Conservation (phyloP, 83 land plant genomes). For the Picea abies region DNA sequence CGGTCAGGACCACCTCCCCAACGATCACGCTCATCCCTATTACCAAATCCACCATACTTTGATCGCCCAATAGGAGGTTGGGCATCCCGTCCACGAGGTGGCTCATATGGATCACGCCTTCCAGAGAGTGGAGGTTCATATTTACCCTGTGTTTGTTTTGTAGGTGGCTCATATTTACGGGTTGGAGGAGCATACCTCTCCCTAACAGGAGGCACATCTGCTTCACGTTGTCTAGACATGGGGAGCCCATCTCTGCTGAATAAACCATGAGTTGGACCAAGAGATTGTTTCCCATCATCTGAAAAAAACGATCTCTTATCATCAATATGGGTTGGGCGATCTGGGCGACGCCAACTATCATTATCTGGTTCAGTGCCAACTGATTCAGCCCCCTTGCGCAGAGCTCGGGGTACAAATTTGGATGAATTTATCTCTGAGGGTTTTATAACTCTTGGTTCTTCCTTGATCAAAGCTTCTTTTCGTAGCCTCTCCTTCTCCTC, state of each 20-base stretch:
- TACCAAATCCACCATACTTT: constrained; percentile 8
- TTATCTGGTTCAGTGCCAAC: constrained; percentile 19
- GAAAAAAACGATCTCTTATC: constrained; percentile 15
- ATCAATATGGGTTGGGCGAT: constrained; percentile 25
- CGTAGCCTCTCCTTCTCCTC: constrained; percentile 75
- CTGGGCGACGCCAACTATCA: constrained; percentile 41
- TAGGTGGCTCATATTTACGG: constrained; percentile 19
- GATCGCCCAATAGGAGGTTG: neutral
- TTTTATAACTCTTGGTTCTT: constrained; percentile 30
- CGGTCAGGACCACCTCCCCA: neutral
- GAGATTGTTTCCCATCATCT: constrained; percentile 1
- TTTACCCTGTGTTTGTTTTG: no score
- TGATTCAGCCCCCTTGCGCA: constrained; percentile 10
- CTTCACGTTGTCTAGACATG: neutral
- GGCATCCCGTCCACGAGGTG: neutral
- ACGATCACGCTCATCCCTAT: constrained; percentile 7
- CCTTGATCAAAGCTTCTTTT: constrained; percentile 49
- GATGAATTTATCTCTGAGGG: constrained; percentile 37
- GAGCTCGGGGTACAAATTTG: constrained; percentile 61
- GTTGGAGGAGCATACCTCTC: constrained; percentile 19
- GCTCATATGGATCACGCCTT: constrained; percentile 4
- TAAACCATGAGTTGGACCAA: neutral
- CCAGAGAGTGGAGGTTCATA: neutral
- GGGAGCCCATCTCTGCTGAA: constrained; percentile 1
- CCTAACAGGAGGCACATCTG: constrained; percentile 1